A percentile compares a stretch with the other conserved stretches of the same genome.
phyloP scores from a whole-genome alignment of 305 asterid species.

The Solanum hybrid region DNA sequence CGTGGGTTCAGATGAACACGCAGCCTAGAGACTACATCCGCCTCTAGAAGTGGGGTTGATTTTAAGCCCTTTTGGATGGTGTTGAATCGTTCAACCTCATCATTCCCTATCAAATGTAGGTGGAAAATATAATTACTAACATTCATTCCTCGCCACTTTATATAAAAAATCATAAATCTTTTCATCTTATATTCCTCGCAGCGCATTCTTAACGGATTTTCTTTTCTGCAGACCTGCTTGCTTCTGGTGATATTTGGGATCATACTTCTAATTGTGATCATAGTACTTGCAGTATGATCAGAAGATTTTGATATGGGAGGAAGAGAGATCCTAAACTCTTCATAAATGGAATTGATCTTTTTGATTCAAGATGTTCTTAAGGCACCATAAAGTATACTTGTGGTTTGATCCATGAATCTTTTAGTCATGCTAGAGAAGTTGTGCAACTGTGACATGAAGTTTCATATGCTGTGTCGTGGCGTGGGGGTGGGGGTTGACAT shows the following conservation, averaged over 20 bases:
- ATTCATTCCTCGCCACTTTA: not conserved
- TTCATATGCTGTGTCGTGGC: not conserved
- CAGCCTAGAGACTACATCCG: not conserved
- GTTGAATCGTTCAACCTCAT: not conserved
- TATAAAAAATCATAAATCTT: not conserved
- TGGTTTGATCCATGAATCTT: not conserved
- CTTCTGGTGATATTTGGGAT: constrained; percentile 77
- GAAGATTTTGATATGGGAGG: not conserved
- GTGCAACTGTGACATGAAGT: not conserved
- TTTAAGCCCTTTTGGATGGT: not conserved
- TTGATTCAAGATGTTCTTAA: not conserved
- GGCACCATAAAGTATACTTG: not conserved
- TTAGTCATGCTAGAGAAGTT: not conserved
- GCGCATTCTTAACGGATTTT: not conserved
- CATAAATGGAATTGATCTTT: not conserved
- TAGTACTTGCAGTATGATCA: constrained; percentile 58
- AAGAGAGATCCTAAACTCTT: not conserved
- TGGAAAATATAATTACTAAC: not conserved
- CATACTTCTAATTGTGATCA: constrained; percentile 61
- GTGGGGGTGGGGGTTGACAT: not conserved
- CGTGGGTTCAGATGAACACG: not conserved
- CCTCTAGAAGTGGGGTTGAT: not conserved
- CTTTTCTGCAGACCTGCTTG: constrained; percentile 60
- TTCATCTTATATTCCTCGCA: not conserved
- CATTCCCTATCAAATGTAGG: not conserved